Percentiles rank a stretch among this genome's conserved stretches.
Evolutionary conservation across 2,329 filamentous ascomycete genomes (phyloP).

Genomic region (Calonectria hawksworthii): DNA sequence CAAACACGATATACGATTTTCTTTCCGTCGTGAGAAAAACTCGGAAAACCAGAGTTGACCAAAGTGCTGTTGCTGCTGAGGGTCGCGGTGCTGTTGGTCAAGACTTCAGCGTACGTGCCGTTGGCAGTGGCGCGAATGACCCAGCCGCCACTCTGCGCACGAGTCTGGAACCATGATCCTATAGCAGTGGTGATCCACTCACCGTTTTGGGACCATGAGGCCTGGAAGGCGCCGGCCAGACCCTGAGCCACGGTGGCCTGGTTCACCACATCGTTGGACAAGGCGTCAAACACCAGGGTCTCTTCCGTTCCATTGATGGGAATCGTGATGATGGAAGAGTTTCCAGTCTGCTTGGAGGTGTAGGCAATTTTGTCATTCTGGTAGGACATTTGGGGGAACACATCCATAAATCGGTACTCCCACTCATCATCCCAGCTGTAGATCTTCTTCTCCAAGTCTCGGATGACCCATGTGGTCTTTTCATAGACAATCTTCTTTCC

Average conservation of each 20-base stretch:
- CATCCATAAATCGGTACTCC: not conserved
- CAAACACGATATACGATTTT: not conserved
- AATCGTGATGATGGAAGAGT: not conserved
- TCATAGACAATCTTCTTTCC: not conserved
- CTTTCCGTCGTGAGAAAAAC: not conserved
- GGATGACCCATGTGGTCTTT: not conserved
- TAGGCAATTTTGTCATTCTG: not conserved
- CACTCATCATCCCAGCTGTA: slow-evolving; percentile 1
- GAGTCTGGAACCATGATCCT: not conserved
- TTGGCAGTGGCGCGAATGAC: not conserved
- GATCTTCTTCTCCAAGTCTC: not conserved
- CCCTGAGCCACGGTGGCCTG: not conserved
- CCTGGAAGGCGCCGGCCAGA: not conserved
- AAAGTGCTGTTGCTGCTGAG: not conserved
- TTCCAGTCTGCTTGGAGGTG: not conserved
- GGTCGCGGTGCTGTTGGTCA: not conserved
- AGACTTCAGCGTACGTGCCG: not conserved
- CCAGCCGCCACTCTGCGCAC: not conserved
- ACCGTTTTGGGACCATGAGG: not conserved
- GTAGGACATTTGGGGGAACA: slow-evolving; percentile 6
- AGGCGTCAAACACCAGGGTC: not conserved
- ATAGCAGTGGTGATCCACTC: not conserved
- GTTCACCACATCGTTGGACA: not conserved
- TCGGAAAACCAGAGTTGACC: not conserved
- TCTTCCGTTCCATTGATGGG: not conserved